phyloP scores from a whole-genome alignment of 1,139 yeast species.

The Hyphopichia pseudoburtonii region DNA sequence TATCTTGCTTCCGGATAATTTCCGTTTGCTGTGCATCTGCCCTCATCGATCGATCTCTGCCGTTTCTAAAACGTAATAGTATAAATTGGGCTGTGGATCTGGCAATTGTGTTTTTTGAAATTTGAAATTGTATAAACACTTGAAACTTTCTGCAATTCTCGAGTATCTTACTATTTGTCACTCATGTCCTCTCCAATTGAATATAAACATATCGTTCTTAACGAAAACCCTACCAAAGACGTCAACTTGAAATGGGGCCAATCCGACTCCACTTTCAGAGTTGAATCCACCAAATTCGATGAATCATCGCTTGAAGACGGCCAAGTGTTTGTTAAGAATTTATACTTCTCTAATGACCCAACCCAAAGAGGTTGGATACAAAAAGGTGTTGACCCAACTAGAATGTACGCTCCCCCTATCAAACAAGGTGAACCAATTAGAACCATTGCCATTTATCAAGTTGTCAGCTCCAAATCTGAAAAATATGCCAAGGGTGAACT shows the following conservation, averaged over 20 bases:
- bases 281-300: slow-evolving; percentile 4
- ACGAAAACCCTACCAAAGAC: slow-evolving; percentile 9
- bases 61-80: too few species aligned
- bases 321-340: slow-evolving; percentile 17
- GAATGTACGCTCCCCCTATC: slow-evolving; percentile 22
- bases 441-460: slow-evolving; percentile 22
- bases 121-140: too few species aligned
- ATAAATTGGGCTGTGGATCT: too few species aligned
- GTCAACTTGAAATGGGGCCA: slow-evolving; percentile 10
- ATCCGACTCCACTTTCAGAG: slow-evolving; percentile 12
- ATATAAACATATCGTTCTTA: slow-evolving; percentile 8
- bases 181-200: slow-evolving; percentile 8
- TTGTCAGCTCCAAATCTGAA: slow-evolving; percentile 21
- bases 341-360: slow-evolving; percentile 29
- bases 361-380: slow-evolving; percentile 28
- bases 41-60: too few species aligned
- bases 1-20: too few species aligned
- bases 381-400: slow-evolving; percentile 15
- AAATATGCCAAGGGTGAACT: slow-evolving; percentile 21
- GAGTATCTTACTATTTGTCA: too few species aligned
- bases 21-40: too few species aligned
- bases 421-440: slow-evolving; percentile 19
- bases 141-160: too few species aligned
- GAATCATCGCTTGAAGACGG: slow-evolving; percentile 14
- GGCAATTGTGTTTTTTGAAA: too few species aligned